A percentile compares a stretch with the other conserved stretches of the same genome.
These are phyloP conservation scores for Entomortierella beljakovae DNA, from an alignment of 192 early-diverging fungal species.

Conservation along the genomic window DNA sequence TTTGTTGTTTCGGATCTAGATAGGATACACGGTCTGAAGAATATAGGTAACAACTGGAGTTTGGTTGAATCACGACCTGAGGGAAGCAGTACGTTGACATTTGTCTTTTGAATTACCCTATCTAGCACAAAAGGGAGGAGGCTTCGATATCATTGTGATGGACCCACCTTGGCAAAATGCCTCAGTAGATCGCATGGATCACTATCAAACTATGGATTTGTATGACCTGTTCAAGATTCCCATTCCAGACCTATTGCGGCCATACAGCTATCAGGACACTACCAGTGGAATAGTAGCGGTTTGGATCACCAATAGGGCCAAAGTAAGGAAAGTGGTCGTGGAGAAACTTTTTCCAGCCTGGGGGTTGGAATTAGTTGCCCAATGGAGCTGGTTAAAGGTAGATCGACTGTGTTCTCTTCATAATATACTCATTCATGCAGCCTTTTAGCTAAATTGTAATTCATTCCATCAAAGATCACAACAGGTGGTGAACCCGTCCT, in stretches of 20 bases:
- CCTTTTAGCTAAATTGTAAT: conserved; percentile 2
- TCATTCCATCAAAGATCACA: conserved; percentile 32
- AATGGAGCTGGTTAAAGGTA: conserved; percentile 80
- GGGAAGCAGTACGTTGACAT: not conserved
- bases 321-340: conserved; percentile 65
- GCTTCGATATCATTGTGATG: conserved; percentile 64
- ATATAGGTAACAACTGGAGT: conserved; percentile 22
- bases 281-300: conserved; percentile 61
- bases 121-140: conserved; percentile 37
- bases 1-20: conserved; percentile 51
- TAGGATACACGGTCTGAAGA: conserved; percentile 33
- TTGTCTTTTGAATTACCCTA: not conserved
- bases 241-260: conserved; percentile 58
- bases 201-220: conserved; percentile 69
- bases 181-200: conserved; percentile 59
- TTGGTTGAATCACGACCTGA: not conserved
- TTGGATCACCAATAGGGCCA: conserved; percentile 81
- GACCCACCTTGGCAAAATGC: conserved; percentile 80
- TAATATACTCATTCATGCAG: not conserved
- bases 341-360: conserved; percentile 77
- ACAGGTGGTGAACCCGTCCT: conserved; percentile 57
- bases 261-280: too few relatives aligned
- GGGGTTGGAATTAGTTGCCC: conserved; percentile 62
- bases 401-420: not conserved
- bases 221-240: conserved; percentile 77